These are phyloP conservation scores for Leccinum truebloodii DNA, from an alignment of 768 basidiomycete species.

Conservation along the genomic window DNA sequence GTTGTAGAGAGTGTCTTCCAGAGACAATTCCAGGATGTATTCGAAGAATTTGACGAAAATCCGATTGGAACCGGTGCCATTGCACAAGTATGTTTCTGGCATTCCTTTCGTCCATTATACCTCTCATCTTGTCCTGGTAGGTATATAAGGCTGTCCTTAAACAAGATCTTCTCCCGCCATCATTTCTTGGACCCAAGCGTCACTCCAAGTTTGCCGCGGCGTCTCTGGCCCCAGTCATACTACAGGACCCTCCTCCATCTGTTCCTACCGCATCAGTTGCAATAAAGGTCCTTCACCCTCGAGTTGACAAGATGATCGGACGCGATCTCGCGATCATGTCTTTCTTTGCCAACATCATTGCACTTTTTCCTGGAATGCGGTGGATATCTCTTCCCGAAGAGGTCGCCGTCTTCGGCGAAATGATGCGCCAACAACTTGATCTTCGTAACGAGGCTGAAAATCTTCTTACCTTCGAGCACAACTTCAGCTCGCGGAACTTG, in stretches of 20 bases:
- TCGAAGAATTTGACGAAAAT: conserved; percentile 80
- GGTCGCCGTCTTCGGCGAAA: conserved; percentile 88
- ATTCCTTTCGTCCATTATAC: neutral
- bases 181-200: conserved; percentile 78
- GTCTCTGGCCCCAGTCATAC: conserved; percentile 51
- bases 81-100: conserved; percentile 59
- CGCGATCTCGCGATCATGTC: conserved; percentile 95
- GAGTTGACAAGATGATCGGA: conserved; percentile 75
- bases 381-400: conserved; percentile 97
- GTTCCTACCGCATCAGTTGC: conserved; percentile 88
- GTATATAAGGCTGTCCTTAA: conserved; percentile 90
- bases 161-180: conserved; percentile 80
- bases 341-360: conserved; percentile 81
- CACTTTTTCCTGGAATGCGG: conserved; percentile 86
- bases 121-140: conserved; percentile 35
- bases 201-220: conserved; percentile 46
- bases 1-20: conserved; percentile 86
- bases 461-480: conserved; percentile 77
- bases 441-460: conserved; percentile 89
- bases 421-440: conserved; percentile 97
- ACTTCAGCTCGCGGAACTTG: conserved; percentile 78
- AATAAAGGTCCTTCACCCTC: conserved; percentile 93
- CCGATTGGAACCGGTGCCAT: conserved; percentile 99
- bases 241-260: conserved; percentile 59
- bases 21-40: conserved; percentile 81